Evolutionary conservation across 805 yeast genomes (phyloP).

Genomic region (Nadsonia fulvescens): DNA sequence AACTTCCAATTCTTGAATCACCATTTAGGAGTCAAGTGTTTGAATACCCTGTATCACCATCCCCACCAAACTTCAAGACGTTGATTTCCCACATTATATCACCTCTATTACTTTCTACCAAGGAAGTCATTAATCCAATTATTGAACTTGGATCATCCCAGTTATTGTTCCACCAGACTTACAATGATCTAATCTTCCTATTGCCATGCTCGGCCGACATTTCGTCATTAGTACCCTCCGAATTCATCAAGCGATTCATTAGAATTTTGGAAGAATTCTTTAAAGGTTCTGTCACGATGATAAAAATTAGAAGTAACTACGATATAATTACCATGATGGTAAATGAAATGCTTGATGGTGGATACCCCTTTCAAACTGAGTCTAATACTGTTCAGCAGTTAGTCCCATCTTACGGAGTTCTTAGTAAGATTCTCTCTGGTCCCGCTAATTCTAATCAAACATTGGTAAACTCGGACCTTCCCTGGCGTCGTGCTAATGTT

Average conservation of each 20-base stretch:
- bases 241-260: constrained; percentile 32
- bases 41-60: constrained; percentile 4
- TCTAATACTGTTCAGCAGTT: constrained; percentile 49
- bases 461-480: constrained; percentile 20
- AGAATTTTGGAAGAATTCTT: constrained; percentile 41
- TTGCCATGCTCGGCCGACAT: constrained; percentile 16
- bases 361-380: constrained; percentile 57
- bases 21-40: no score
- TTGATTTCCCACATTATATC: neutral
- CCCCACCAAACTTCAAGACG: constrained; percentile 1
- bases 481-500: constrained; percentile 70
- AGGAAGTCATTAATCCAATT: constrained; percentile 2
- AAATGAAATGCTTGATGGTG: constrained; percentile 64
- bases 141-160: neutral
- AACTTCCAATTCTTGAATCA: no score
- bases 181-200: constrained; percentile 13
- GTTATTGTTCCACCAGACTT: constrained; percentile 3
- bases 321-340: constrained; percentile 56
- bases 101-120: constrained; percentile 2
- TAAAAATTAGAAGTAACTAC: constrained; percentile 47
- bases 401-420: constrained; percentile 45
- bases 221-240: constrained; percentile 38
- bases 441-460: constrained; percentile 12
- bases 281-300: constrained; percentile 32
- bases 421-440: constrained; percentile 32